Conservation (phyloP, 2,329 filamentous ascomycete species). For the Beauveria medogensis region DNA sequence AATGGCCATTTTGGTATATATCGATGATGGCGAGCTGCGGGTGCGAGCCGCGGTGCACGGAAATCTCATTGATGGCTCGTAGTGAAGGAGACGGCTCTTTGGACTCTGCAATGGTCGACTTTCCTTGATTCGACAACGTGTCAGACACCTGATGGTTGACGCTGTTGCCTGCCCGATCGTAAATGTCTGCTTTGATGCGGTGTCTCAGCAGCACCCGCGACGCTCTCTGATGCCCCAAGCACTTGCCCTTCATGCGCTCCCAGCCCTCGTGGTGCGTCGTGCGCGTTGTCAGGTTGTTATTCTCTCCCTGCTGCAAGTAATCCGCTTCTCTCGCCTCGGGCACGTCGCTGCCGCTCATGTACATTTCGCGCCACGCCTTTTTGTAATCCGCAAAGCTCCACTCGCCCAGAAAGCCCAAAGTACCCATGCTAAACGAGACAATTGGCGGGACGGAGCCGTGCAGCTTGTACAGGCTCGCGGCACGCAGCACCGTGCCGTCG, state of each 20-base stretch:
- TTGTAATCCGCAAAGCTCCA: conserved; percentile 96
- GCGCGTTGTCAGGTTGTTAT: conserved; percentile 16
- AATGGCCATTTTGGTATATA: conserved; percentile 80
- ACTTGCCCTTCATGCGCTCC: conserved; percentile 69
- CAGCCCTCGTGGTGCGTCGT: conserved; percentile 41
- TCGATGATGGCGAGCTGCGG: conserved; percentile 89
- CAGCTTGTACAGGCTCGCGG: conserved; percentile 63
- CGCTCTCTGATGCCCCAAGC: conserved; percentile 64
- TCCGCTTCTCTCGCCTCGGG: conserved; percentile 34
- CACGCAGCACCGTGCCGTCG: conserved; percentile 83
- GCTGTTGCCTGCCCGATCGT: conserved; percentile 56
- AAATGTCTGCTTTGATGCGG: conserved; percentile 78
- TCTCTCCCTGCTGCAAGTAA: conserved; percentile 24
- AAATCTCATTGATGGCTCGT: conserved; percentile 87
- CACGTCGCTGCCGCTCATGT: conserved; percentile 62
- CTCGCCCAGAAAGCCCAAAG: conserved; percentile 87
- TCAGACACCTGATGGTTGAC: conserved; percentile 44
- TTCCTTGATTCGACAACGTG: conserved; percentile 37
- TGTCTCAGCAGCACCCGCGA: conserved; percentile 82
- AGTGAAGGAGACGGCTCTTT: conserved; percentile 35
- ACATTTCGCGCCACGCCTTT: conserved; percentile 83
- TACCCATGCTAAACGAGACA: conserved; percentile 93
- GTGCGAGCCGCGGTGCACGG: conserved; percentile 82
- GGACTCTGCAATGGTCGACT: conserved; percentile 30
- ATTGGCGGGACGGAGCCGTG: conserved; percentile 79